Base-by-base conservation (phyloP, 768 basidiomycete species). In the Suillus americanus region DNA sequence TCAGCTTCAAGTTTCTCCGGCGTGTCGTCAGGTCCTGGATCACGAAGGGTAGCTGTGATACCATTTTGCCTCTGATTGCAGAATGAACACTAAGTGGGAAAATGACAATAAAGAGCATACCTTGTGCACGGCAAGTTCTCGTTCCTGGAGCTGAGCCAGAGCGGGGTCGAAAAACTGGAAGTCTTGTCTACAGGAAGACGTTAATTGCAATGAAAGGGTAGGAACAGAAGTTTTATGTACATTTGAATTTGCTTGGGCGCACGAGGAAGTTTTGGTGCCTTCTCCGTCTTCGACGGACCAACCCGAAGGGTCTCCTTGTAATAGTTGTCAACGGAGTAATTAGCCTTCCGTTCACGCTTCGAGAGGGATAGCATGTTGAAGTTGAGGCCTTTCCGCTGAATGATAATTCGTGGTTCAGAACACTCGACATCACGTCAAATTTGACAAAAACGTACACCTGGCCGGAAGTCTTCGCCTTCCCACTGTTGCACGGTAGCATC, bases 101-200 rank as follows among this genome's bases (percentile, higher is more conserved):
- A 7, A 28, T 41, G 13, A 18, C 10, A 46, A 25, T 59, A 16
- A 40, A 65, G n/a, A 66, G 43, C 62, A 51, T 25, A 89, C 92
- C 80, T 91, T 91, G 75, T 89, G 89, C 13, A 89, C 92, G 0
- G 89, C 89, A 23, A 91, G 79, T 75, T 98, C 97, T 62, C 89
- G 85, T 70, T 97, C 94, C 73, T 98, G 95, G 33, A 98, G 79
- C 69, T 87, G 88, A 5, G 87, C 83, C 13, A 99, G 77, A 61
- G 89, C 83, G 0, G 88, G 85, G 8, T 95, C 91, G 80, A 93
- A 98, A 83, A 99, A 99, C 72, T 99, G 97, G 83, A 95, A 97
- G 75, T 97, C 97, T 77, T 95, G 91, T 67, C 93, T 95, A 70
- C 30, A 62, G 23, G 54, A 38, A 3, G 23, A 43, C 30, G 10